Evolutionary conservation across 139 green algal genomes (phyloP), one percentile per base, ranked within the genome.

Genomic region (Trebouxia sp.): DNA sequence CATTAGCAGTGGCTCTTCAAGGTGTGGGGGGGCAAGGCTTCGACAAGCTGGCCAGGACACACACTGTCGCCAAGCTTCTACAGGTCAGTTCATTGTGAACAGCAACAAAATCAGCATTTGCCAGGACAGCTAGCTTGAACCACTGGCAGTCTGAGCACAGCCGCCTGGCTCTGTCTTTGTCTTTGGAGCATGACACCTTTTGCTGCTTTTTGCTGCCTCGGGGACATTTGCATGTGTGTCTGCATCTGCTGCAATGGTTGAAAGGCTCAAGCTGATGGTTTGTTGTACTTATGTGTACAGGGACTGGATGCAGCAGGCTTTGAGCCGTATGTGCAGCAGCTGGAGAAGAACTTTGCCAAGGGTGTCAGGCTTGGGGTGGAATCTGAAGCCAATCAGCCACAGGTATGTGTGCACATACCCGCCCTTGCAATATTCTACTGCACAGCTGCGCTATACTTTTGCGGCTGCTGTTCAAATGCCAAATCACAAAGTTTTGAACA

Each of bases 1-100:
- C 85, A 6, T 69, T 92, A 20, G 72, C 81, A 17, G 81, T 87
- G 26, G 83, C 87, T 39, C 80, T 92, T 51, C 83, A 92, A 82
- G 75, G 85, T 9, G 72, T 86, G 17, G 83, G 85, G 24, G 85
- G 86, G 14, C 62, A 65, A 3, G 72, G 48, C 35, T 83, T 85
- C 15, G 84, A 86, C 62, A 67, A 66, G 17, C 62, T 81, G 8
- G 82, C 75, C 8, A 58, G 43, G 15, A 85, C 78, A 42, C 76
- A 56, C 38, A 78, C 45, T 30, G 43, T 42, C 11, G 43, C 30
- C 8, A 43, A 89, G 78, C 85, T 88, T 6, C 67, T 81, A 3
- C 55, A 76, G 55, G 80, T 65, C 37, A 28, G 37, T 11, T 7
- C 12, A 28, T 45, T 35, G 37, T 30, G 39, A 15, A 5, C 26